A percentile compares a stretch with the other conserved stretches of the same genome.
These are phyloP conservation scores for Casaregolazyma suthepensis DNA, from an alignment of 1,139 yeast genomes.

Conservation along the genomic window DNA sequence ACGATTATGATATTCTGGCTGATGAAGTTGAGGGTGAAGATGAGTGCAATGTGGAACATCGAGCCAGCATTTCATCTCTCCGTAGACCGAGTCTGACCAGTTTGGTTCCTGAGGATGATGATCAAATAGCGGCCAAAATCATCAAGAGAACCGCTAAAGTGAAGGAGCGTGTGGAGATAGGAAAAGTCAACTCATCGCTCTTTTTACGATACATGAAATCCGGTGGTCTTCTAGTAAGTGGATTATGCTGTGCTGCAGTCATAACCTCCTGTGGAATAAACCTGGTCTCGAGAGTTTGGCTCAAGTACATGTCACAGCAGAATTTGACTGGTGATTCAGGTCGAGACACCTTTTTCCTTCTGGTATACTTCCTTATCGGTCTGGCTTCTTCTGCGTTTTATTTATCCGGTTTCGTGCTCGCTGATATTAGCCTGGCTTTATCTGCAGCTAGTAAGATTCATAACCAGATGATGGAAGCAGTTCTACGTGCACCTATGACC, in stretches of 20 bases:
- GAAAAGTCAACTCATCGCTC: conserved; percentile 38
- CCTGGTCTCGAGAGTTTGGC: conserved; percentile 73
- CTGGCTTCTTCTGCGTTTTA: conserved; percentile 59
- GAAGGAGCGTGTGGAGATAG: conserved; percentile 17
- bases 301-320: conserved; percentile 93
- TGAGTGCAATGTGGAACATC: conserved; percentile 7
- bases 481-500: conserved; percentile 55
- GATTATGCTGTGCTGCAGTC: conserved; percentile 42
- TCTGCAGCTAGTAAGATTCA: conserved; percentile 76
- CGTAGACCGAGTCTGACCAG: conserved; percentile 67
- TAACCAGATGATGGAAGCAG: conserved; percentile 64
- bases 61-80: conserved; percentile 38
- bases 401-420: conserved; percentile 73
- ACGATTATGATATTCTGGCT: conserved; percentile 8
- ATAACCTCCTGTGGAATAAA: conserved; percentile 53
- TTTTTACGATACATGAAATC: conserved; percentile 79
- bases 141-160: conserved; percentile 16
- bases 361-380: conserved; percentile 70
- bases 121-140: conserved; percentile 27
- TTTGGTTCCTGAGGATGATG: conserved; percentile 30
- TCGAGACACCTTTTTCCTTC: conserved; percentile 57
- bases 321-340: conserved; percentile 73
- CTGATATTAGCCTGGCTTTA: conserved; percentile 81
- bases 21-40: conserved; percentile 11
- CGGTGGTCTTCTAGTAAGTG: conserved; percentile 68